Evolutionary conservation across 805 yeast species (phyloP), one percentile per base, ranked within the genome.

Genomic region (Candida gorgasii): DNA sequence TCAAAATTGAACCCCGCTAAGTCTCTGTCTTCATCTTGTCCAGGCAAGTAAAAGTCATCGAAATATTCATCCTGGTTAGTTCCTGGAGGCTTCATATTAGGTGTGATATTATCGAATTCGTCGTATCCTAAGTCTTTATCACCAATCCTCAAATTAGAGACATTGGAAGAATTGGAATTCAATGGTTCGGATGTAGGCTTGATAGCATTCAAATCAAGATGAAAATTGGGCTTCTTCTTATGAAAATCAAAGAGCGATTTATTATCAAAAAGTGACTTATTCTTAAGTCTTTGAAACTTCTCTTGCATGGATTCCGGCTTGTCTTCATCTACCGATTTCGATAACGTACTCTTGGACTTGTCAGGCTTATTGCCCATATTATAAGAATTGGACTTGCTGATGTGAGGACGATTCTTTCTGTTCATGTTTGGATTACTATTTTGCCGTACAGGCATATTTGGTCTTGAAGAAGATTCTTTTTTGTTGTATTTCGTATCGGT

Each of bases 81-180:
- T 6, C 57, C 59, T 2, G 70, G 69, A 0, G 68, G 67, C 28
- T 58, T 58, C 63, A 63, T 59, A 5, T 55, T 49, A 3, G 69
- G 70, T 2, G 70, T 65, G 11, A 63, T 45, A 34, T 52, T 54
- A 20, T 44, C 48, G 14, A 29, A 36, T 8, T 42, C 42, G 24
- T 49, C 49, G 13, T 44, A 41, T 16, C 43, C 34, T 17, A 46
- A 30, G 36, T 49, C 53, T 29, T 32, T 33, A 28, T 49, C 52
- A 31, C 27, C 31, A 15, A 49, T 46, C 12, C 31, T 33, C 18
- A 48, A 38, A n/a, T 30, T 39, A 4, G 36, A 28, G 5, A 20
- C 7, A 11, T 39, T 30, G 3, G 29, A 24, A 20, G 38, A 31
- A 16, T 36, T 30, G 20, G 40, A 36, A 28, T 40, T 36, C 15